Evolutionary conservation across 2,329 filamentous ascomycete genomes (phyloP).

Genomic region (Exserohilum turcica): DNA sequence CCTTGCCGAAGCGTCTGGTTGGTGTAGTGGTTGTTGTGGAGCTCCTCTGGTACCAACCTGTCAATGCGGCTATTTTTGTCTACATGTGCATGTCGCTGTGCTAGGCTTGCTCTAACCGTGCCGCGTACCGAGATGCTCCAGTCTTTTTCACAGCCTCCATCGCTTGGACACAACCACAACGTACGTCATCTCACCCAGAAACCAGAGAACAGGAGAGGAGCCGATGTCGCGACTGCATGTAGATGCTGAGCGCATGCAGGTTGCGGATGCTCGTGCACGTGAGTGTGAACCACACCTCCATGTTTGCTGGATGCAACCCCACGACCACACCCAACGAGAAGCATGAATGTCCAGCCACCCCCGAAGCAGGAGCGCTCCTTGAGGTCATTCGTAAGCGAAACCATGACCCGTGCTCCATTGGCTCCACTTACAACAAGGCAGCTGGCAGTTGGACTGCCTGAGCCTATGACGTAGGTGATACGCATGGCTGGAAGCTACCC

Average conservation of each 20-base stretch:
- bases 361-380: constrained; percentile 2
- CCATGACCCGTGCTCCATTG: constrained; percentile 8
- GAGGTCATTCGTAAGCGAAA: constrained; percentile 2
- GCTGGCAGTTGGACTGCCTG: constrained; percentile 12
- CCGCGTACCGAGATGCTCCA: too few species aligned
- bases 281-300: neutral
- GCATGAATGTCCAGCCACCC: neutral
- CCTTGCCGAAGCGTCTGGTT: too few species aligned
- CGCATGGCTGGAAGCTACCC: constrained; percentile 18
- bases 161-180: too few species aligned
- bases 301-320: neutral
- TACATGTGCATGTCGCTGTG: neutral
- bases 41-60: neutral
- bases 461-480: constrained; percentile 24
- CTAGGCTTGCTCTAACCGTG: neutral
- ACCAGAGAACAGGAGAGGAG: too few species aligned
- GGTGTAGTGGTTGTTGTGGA: too few species aligned
- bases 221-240: too few species aligned
- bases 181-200: too few species aligned
- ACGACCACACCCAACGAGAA: neutral
- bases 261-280: neutral
- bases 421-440: constrained; percentile 17
- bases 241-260: neutral
- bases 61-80: neutral
- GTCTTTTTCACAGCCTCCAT: neutral